These are phyloP conservation scores for Tolypocladium sp. DNA, from an alignment of 2,329 filamentous ascomycete genomes.

Conservation along the genomic window DNA sequence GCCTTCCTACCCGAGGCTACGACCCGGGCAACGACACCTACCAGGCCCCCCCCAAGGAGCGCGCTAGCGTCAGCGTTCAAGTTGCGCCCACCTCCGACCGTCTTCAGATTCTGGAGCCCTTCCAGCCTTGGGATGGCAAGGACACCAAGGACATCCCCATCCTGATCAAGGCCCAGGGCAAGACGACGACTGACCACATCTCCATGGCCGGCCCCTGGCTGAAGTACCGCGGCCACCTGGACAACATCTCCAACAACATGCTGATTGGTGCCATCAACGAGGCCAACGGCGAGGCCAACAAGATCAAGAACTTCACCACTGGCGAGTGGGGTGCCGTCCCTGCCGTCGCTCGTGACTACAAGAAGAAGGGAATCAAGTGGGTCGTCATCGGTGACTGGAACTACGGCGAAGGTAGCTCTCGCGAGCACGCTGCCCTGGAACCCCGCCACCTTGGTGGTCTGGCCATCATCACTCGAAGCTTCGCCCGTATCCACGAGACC, in stretches of 20 bases:
- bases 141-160: slow-evolving; percentile 75
- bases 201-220: slow-evolving; percentile 95
- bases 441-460: slow-evolving; percentile 88
- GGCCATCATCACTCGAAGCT: slow-evolving; percentile 90
- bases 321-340: slow-evolving; percentile 71
- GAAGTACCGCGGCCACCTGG: slow-evolving; percentile 97
- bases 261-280: slow-evolving; percentile 90
- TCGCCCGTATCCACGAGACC: slow-evolving; percentile 99
- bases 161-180: slow-evolving; percentile 94
- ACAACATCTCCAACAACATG: slow-evolving; percentile 96
- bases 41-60: slow-evolving; percentile 60
- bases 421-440: slow-evolving; percentile 84
- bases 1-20: slow-evolving; percentile 46
- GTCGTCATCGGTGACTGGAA: slow-evolving; percentile 98
- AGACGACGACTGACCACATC: slow-evolving; percentile 98
- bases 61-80: slow-evolving; percentile 61
- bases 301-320: slow-evolving; percentile 87
- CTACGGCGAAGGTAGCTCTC: slow-evolving; percentile 84
- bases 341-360: slow-evolving; percentile 79
- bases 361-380: slow-evolving; percentile 67
- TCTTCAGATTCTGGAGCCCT: slow-evolving; percentile 84
- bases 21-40: slow-evolving; percentile 68
- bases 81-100: slow-evolving; percentile 81
- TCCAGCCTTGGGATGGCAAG: slow-evolving; percentile 66
- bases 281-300: slow-evolving; percentile 84